Evolutionary conservation across 169 alveolate genomes (phyloP).

Genomic region (Cryptosporidium canis): DNA sequence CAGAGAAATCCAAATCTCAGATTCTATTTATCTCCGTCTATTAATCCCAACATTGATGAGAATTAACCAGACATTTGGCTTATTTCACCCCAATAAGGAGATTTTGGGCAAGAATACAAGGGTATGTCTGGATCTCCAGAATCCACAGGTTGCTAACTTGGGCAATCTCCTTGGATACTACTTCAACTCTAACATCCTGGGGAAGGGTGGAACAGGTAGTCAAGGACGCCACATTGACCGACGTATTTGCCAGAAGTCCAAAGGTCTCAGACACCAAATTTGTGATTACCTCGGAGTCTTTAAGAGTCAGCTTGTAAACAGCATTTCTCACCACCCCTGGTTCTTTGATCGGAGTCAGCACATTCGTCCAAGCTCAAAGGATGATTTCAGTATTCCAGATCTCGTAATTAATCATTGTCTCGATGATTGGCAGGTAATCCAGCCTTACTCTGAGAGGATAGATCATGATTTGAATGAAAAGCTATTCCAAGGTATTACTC

Average conservation of each 20-base stretch:
- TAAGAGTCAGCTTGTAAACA: not conserved
- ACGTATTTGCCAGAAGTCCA: not conserved
- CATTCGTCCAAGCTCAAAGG: not conserved
- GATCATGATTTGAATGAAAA: constrained; percentile 28
- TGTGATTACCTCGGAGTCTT: not conserved
- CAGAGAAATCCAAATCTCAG: constrained; percentile 46
- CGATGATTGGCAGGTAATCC: constrained; percentile 31
- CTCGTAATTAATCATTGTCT: not conserved
- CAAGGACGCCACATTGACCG: not conserved
- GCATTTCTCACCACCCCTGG: too few species aligned
- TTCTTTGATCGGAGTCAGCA: too few species aligned
- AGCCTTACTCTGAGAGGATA: not conserved
- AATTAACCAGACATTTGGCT: not conserved
- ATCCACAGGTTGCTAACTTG: not conserved
- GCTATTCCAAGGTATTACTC: not conserved
- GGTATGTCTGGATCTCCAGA: not conserved
- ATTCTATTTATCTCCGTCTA: constrained; percentile 36
- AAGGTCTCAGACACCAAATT: not conserved
- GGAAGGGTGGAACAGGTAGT: not conserved
- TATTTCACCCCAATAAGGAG: not conserved
- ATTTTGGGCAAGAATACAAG: not conserved
- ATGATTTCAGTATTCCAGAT: not conserved
- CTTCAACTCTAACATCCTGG: not conserved
- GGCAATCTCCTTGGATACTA: constrained; percentile 18
- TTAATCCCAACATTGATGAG: constrained; percentile 36